Conservation (phyloP, 2,329 filamentous ascomycete genomes). For the Diplodia corticola region DNA sequence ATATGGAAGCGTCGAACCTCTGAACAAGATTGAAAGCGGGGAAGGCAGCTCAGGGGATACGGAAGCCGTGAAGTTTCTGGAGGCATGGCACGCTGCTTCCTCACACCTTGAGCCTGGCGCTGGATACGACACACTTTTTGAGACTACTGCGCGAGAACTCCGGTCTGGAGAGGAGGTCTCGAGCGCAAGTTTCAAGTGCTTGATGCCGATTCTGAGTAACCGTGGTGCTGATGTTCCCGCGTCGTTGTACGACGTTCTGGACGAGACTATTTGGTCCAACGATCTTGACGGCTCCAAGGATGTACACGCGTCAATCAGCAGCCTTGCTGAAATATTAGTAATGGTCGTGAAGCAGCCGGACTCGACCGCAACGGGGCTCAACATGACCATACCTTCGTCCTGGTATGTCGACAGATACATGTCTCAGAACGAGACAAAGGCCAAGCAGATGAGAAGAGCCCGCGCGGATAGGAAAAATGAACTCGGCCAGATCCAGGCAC, state of each 20-base stretch:
- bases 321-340: conserved; percentile 55
- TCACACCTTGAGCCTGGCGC: conserved; percentile 44
- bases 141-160: conserved; percentile 42
- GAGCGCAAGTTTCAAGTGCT: conserved; percentile 30
- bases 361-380: conserved; percentile 40
- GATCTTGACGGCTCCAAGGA: conserved; percentile 35
- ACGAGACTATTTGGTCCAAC: conserved; percentile 52
- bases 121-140: conserved; percentile 47
- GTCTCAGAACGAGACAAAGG: not conserved
- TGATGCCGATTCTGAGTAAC: conserved; percentile 32
- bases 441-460: conserved; percentile 18
- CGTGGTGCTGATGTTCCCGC: conserved; percentile 34
- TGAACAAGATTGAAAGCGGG: conserved; percentile 47
- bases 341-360: conserved; percentile 41
- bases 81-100: conserved; percentile 51
- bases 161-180: conserved; percentile 1
- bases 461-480: conserved; percentile 45
- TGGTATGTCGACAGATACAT: conserved; percentile 64
- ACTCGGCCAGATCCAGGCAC: conserved; percentile 35
- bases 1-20: conserved; percentile 57
- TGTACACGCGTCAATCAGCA: conserved; percentile 36
- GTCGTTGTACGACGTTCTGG: conserved; percentile 57
- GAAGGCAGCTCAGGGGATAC: conserved; percentile 32
- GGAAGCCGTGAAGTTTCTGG: conserved; percentile 44
- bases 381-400: conserved; percentile 53